Base-by-base conservation (phyloP, 1,284 basidiomycete genomes). In the Ustilago trichophora region DNA sequence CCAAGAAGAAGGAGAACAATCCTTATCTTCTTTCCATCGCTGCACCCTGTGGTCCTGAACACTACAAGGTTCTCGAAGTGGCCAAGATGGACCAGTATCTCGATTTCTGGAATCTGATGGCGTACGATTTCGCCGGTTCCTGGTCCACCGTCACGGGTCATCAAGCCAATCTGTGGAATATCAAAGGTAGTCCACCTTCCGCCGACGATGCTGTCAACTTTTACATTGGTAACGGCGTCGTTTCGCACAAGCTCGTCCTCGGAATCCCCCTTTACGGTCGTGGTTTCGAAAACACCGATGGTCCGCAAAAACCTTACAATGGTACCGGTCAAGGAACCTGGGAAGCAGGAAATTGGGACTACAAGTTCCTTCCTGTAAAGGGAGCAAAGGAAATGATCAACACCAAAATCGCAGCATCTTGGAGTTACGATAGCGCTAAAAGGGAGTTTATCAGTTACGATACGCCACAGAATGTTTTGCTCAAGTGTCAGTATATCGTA, bases 91-190 rank as follows among this genome's bases (percentile, higher is more conserved):
- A 93, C 76, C 79, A 29, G 59, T 82, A 83, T 21, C 83, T 95
- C 38, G 87, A 86, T 35, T 92, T 90, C 83, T 95, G 92, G 92
- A 94, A 95, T 81, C 82, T 97, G 52, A 96, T 97, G 93, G 88
- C 91, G 15, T 83, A 80, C 64, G 75, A 70, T 82, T 82, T 80
- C 19, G 51, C 68, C 36, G 82, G 83, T 18, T 70, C 73, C 76
- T 91, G 54, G 92, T 90, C 27, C 85, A 82, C 47, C 88, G 89
- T 51, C 62, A 86, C 71, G 89, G 91, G 91, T 88, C 92, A 77
- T 82, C 87, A 67, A 89, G 91, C 92, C 3, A 91, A 90, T 73
- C 78, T 95, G 12, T 93, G 88, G 77, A 57, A 54, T 42, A 62
- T 67, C 50, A 67, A 67, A 24, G 88, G 87, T 3, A 42, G 55